Conservation (phyloP, 139 green algal species). For the Haematococcus lacustris region DNA sequence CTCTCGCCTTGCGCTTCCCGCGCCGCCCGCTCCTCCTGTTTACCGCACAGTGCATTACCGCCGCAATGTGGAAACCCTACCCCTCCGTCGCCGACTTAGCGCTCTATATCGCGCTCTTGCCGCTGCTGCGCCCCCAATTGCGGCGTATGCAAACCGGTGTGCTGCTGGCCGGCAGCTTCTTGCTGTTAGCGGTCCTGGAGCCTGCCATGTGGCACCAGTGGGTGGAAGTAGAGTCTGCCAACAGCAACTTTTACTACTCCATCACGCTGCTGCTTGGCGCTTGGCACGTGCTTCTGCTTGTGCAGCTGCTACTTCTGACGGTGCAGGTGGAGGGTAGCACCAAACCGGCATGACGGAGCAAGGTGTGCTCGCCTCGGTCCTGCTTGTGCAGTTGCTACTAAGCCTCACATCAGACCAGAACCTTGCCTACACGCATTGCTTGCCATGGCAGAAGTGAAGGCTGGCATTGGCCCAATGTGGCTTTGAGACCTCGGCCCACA, state of each 20-base stretch:
- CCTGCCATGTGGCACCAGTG: constrained; percentile 65
- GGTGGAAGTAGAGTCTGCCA: constrained; percentile 59
- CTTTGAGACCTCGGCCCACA: too few relatives aligned
- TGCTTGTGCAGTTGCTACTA: too few relatives aligned
- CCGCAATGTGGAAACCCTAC: constrained; percentile 55
- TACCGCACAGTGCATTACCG: constrained; percentile 10
- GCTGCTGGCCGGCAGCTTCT: constrained; percentile 46
- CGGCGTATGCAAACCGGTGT: constrained; percentile 19
- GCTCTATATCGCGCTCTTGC: constrained; percentile 47
- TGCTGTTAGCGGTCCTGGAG: constrained; percentile 47
- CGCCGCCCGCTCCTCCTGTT: constrained; percentile 41
- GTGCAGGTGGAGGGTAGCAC: not conserved
- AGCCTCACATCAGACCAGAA: too few relatives aligned
- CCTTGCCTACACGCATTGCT: too few relatives aligned
- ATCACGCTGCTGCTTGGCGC: constrained; percentile 61
- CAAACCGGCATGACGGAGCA: too few relatives aligned
- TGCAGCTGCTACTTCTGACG: constrained; percentile 18
- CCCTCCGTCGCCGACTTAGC: constrained; percentile 48
- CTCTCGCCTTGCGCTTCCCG: constrained; percentile 48
- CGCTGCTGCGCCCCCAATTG: constrained; percentile 20
- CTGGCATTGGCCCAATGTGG: too few relatives aligned
- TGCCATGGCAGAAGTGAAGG: too few relatives aligned
- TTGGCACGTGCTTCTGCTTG: constrained; percentile 37
- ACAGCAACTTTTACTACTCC: constrained; percentile 81
- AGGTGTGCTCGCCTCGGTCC: too few relatives aligned